These are phyloP conservation scores for Plasmodium vivax DNA, from an alignment of 169 alveolate genomes.

Conservation along the genomic window DNA sequence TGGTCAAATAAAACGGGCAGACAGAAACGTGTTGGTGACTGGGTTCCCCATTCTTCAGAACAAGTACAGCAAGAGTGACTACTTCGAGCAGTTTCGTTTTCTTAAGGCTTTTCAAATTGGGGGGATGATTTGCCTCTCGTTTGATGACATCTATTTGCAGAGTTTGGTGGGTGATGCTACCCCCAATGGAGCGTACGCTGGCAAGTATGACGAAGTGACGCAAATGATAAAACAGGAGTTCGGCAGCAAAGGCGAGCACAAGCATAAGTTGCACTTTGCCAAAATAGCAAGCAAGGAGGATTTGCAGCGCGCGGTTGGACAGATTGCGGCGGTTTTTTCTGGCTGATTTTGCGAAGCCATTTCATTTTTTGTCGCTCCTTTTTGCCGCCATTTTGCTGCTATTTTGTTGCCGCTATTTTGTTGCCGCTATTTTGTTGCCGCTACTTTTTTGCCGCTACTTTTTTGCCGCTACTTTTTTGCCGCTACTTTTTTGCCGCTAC, in stretches of 20 bases:
- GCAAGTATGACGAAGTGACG: slow-evolving; percentile 6
- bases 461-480: not conserved
- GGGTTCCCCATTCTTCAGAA: slow-evolving; percentile 61
- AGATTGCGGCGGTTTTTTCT: not conserved
- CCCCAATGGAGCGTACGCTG: not conserved
- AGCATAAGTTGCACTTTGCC: slow-evolving; percentile 14
- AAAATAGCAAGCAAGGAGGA: not conserved
- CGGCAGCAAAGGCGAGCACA: not conserved
- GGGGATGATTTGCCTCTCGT: slow-evolving; percentile 31
- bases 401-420: not conserved
- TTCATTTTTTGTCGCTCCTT: not conserved
- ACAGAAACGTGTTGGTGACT: slow-evolving; percentile 35
- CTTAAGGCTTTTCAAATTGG: slow-evolving; percentile 27
- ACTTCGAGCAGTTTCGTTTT: slow-evolving; percentile 56
- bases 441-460: too few relatives aligned
- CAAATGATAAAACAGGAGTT: slow-evolving; percentile 19
- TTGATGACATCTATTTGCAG: slow-evolving; percentile 10
- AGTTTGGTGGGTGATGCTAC: not conserved
- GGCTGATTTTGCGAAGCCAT: not conserved
- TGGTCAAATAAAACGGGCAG: slow-evolving; percentile 30
- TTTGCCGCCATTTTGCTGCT: not conserved
- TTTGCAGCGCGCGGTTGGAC: slow-evolving; percentile 1
- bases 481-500: not conserved
- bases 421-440: not conserved
- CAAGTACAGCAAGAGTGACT: slow-evolving; percentile 15